A percentile compares a stretch with the other conserved stretches of the same genome.
Evolutionary conservation across 2,329 filamentous ascomycete genomes (phyloP).

Genomic region (Hirsutella minnesotensis): DNA sequence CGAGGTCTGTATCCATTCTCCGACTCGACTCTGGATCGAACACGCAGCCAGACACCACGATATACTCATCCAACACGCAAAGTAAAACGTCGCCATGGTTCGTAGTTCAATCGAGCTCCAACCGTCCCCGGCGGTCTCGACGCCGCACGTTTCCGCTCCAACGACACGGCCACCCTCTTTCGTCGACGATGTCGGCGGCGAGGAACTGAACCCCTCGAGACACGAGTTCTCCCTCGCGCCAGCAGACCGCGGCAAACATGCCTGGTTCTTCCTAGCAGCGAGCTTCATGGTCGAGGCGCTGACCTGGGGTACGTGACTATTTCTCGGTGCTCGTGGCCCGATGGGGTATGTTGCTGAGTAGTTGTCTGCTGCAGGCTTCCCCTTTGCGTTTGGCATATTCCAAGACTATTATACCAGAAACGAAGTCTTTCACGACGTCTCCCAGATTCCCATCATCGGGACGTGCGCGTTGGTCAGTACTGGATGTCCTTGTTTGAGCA

Average conservation of each 20-base stretch:
- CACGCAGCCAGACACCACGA: too few relatives aligned
- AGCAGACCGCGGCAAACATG: constrained; percentile 20
- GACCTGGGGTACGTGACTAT: constrained; percentile 17
- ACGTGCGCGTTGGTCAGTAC: constrained; percentile 43
- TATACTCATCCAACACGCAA: too few relatives aligned
- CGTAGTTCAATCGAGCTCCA: background rate
- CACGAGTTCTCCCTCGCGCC: constrained; percentile 13
- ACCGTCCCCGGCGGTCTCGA: background rate
- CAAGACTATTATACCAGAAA: constrained; percentile 55
- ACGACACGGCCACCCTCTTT: background rate
- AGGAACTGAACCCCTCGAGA: background rate
- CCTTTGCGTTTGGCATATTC: constrained; percentile 58
- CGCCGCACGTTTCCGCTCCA: background rate
- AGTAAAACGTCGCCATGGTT: too few relatives aligned
- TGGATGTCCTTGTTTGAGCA: background rate
- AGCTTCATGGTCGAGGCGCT: constrained; percentile 20
- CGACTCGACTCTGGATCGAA: too few relatives aligned
- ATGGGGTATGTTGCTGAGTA: background rate
- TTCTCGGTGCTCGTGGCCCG: background rate
- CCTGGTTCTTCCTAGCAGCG: constrained; percentile 20
- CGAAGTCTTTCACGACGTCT: constrained; percentile 41
- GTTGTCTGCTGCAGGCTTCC: constrained; percentile 39
- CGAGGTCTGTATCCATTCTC: too few relatives aligned
- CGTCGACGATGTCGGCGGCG: background rate
- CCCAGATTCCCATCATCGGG: constrained; percentile 49